Base-by-base conservation (phyloP, 768 basidiomycete genomes). In the Psilocybe sp. region DNA sequence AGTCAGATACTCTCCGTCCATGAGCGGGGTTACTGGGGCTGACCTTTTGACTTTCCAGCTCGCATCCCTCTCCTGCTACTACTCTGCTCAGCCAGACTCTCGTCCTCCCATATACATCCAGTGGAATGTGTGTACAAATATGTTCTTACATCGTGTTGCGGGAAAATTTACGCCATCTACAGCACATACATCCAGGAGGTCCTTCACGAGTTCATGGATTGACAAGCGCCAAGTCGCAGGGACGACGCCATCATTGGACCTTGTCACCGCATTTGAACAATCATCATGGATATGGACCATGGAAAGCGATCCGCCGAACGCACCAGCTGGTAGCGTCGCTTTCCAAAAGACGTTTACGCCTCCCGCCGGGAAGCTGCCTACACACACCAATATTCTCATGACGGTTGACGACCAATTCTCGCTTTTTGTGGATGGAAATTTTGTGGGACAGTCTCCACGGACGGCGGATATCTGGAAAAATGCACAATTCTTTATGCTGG, bases 211-310 rank as follows among this genome's bases (percentile, higher is more conserved):
- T 36, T 28, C 36, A 16, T 66, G 65, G 63, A 64, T 64, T 19
- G 65, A 63, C 8, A 66, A 66, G 51, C 58, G 55, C 35, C n/a
- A n/a, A n/a, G 43, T 32, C 6, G 23, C 20, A 3, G 36, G 35
- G 18, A 46, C 52, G 44, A 42, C 49, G n/a, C 50, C 60, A 32
- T 57, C 63, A 13, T 54, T 42, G 15, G 49, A 54, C 23, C 55
- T 64, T 7, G 40, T 55, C 9, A 47, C 58, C 1, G 52, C 60
- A 3, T 65, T 67, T 41, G 55, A 52, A 2, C 19, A 40, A 28
- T 52, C 60, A 23, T 58, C 56, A 1, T 66, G 67, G 65, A 68
- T 68, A 16, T 68, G 65, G 65, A 64, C 65, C 0, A 16, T 47
- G 5, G 65, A 65, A 50, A 33, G 56, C 12, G 42, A 56, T n/a